Evolutionary conservation across 2,329 filamentous ascomycete species (phyloP), one percentile per base, ranked within the genome.

Genomic region (Fusarium chaquense): DNA sequence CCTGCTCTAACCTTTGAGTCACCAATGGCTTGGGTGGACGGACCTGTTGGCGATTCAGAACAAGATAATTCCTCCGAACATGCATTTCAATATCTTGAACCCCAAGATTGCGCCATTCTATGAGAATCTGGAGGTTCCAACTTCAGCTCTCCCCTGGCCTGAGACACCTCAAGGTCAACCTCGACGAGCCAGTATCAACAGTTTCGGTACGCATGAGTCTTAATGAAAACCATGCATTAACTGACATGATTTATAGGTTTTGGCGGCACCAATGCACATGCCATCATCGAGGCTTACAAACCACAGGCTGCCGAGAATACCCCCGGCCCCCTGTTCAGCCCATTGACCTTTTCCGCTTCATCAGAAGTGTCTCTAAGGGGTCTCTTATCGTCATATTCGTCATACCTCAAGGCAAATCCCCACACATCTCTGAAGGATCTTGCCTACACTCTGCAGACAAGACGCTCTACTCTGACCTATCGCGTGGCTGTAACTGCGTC

Each of bases 61-160:
- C 46, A 32, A 33, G 16, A 18, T n/a, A 4, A 35, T 58, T 5
- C 55, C 55, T 1, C 55, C 55, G 2, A 58, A 58, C 22, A 35
- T 50, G 46, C 81, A 83, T 66, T 85, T 85, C 75, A 81, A 84
- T 70, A 68, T 78, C 5, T 80, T 82, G 3, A 58, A 58, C 2
- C 45, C 45, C 11, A 20, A 44, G 7, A 26, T 58, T 5, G 26
- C 13, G 3, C 55, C 28, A 1, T 58, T 43, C 16, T 58, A 58
- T 38, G 8, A 24, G 1, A 15, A 40, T 13, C 32, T 49, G 8
- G 13, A 49, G n/a, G 35, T 57, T 3, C 53, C 53, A 2, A 44
- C 45, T 9, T 15, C 44, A 6, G 36, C 54, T 5, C 12, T 10
- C 2, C 6, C 20, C 6, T 58, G 54, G 54, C 54, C 54, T 2